Base-by-base conservation (phyloP, 495 filamentous ascomycete species). In the Lepraria neglecta region DNA sequence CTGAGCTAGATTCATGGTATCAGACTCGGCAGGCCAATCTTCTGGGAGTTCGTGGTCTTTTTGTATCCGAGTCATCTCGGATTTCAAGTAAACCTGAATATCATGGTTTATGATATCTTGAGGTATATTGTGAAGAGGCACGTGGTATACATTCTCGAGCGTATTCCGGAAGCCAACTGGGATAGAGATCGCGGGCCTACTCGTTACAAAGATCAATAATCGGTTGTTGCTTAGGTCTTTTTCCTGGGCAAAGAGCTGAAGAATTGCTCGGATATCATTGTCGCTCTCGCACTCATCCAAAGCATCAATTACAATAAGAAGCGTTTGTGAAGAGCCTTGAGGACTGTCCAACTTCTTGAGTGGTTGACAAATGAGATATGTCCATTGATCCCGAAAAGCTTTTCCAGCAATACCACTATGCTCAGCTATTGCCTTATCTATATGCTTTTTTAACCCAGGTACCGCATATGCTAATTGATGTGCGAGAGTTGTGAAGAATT, bases 401-500 rank as follows among this genome's bases (percentile, higher is more conserved):
- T 61, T 15, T 21, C 48, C 28, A 54, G 51, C 53, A 19, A 61
- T 61, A n/a, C 12, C 14, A 4, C 57, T 19, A 38, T 56, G 68
- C 38, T 64, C 30, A 6, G 74, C 44, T 42, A 81, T 72, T 62
- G 74, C 73, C 17, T 70, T 50, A 17, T 68, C 64, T 55, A 83
- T 69, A 21, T 59, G 40, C 14, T 58, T 31, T n/a, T 38, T 67
- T 17, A 80, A 31, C 19, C 19, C 17, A 28, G 69, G 74, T n/a
- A 69, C 54, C 19, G 50, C 63, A 12, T 45, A 52, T 19, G 71
- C 63, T 6, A 84, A 68, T 64, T 84, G 75, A 57, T 35, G 54
- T 28, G 73, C 70, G 38, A 84, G 70, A 12, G 75, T 80, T 14
- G 77, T 68, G 56, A 83, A 75, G 63, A 83, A 66, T 54, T 66